A percentile compares a stretch with the other conserved stretches of the same genome.
Evolutionary conservation across 805 yeast species (phyloP).

Genomic region (Metahyphopichia silvanorum): DNA sequence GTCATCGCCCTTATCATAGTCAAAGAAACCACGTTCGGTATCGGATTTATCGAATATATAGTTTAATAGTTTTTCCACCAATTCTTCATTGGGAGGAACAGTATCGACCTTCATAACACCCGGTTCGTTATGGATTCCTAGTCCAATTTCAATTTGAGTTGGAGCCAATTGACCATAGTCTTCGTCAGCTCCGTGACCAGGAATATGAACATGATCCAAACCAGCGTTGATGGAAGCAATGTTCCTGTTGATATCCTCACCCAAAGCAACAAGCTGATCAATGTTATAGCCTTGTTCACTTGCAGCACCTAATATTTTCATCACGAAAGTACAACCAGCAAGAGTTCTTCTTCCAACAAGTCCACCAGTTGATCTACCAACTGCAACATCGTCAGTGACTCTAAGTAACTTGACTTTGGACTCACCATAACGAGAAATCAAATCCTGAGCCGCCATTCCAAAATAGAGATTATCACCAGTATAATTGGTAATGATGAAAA

Average conservation of each 20-base stretch:
- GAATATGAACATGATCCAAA: conserved; percentile 34
- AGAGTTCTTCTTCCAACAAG: conserved; percentile 36
- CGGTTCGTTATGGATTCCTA: conserved; percentile 40
- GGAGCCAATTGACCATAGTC: conserved; percentile 21
- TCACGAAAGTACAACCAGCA: conserved; percentile 28
- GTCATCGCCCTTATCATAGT: conserved; percentile 22
- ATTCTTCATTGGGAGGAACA: conserved; percentile 29
- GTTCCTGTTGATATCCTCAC: conserved; percentile 18
- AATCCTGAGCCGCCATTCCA: conserved; percentile 38
- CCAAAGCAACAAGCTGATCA: conserved; percentile 23
- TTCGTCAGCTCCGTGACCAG: conserved; percentile 24
- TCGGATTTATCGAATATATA: conserved; percentile 22
- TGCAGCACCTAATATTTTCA: conserved; percentile 31
- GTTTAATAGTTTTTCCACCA: conserved; percentile 20
- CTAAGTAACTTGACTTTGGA: conserved; percentile 26
- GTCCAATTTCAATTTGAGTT: conserved; percentile 30
- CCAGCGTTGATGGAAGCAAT: conserved; percentile 36
- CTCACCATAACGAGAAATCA: conserved; percentile 25
- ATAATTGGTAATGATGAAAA: conserved; percentile 34
- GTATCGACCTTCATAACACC: conserved; percentile 27
- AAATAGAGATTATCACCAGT: conserved; percentile 39
- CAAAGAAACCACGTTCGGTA: conserved; percentile 26
- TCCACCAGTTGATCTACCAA: conserved; percentile 23
- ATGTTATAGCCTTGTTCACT: conserved; percentile 19
- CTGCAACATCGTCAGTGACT: conserved; percentile 35